Evolutionary conservation across 139 green algal species (phyloP), one percentile per base, ranked within the genome.

Genomic region (Eudorina sp.): DNA sequence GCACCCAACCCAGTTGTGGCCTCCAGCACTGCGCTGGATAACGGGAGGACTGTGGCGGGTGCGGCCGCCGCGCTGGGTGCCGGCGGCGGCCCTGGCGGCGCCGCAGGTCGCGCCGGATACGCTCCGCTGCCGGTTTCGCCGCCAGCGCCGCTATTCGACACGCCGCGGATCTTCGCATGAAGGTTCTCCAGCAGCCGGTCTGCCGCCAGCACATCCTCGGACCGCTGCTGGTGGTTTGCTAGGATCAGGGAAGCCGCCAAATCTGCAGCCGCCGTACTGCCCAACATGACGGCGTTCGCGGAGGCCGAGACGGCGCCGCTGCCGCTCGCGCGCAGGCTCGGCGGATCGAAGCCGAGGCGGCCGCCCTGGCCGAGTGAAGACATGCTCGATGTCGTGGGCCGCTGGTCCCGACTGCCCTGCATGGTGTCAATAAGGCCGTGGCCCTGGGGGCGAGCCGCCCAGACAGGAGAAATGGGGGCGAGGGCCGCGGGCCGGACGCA

Each of bases 211-310:
- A 86, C 6, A 21, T 86, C 79, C 60, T 86, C 79, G 16, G 36
- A 27, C 3, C 36, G 60, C 0, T 45, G 41, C 11, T 46, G 60
- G 29, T 38, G 41, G 29, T 76, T 76, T 60, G 53, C 53, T 60
- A 76, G 41, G 41, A 86, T 86, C 40, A 76, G 38, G 79, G 48
- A 72, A 7, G 76, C 76, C 13, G 76, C 76, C 76, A 68, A 40
- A 5, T 84, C 75, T 13, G 53, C 53, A 6, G 21, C 34, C 5
- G 27, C 51, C 23, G 73, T 81, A 60, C 27, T 46, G 43, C 45
- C 45, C 3, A 64, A 81, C 46, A 69, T 48, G 75, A 7, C n/a
- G 5, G 31, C 51, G 48, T 48, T 31, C 23, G 27, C 45, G 34
- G 19, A 14, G 27, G 25, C 41, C 23, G 72, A 41, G 14, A 25